These are phyloP conservation scores for Aureobasidium sp. DNA, from an alignment of 2,329 filamentous ascomycete species.

Conservation along the genomic window DNA sequence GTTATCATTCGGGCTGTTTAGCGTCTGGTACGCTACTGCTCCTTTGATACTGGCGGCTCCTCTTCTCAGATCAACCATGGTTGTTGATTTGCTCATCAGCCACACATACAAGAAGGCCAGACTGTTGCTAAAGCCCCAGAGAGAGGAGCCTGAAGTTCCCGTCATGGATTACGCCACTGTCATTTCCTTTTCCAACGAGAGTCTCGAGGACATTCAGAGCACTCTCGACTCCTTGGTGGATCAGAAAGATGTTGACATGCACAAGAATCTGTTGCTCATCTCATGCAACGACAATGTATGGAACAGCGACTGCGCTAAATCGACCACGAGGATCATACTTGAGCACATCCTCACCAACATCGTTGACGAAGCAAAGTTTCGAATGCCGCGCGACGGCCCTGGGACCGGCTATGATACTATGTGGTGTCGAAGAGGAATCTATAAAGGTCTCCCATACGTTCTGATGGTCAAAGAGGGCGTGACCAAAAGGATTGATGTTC, in stretches of 20 bases:
- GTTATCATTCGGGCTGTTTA: not conserved
- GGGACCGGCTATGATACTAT: constrained; percentile 25
- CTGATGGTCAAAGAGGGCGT: constrained; percentile 46
- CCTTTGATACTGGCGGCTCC: not conserved
- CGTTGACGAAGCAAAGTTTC: constrained; percentile 26
- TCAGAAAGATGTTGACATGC: constrained; percentile 38
- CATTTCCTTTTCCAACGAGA: constrained; percentile 47
- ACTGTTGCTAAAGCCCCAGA: constrained; percentile 32
- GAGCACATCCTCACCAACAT: constrained; percentile 38
- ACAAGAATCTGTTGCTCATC: constrained; percentile 41
- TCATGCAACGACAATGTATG: constrained; percentile 44
- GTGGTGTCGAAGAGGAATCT: constrained; percentile 38
- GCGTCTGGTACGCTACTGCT: constrained; percentile 9
- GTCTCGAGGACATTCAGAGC: constrained; percentile 36
- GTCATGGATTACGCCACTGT: constrained; percentile 34
- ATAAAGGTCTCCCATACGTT: constrained; percentile 42
- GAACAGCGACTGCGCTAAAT: constrained; percentile 43
- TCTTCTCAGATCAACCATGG: constrained; percentile 41
- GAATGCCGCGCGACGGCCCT: not conserved
- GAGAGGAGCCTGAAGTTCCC: constrained; percentile 32
- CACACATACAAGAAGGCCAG: constrained; percentile 20
- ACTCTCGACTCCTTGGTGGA: constrained; percentile 43
- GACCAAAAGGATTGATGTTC: constrained; percentile 45
- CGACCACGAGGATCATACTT: constrained; percentile 42
- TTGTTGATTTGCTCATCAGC: constrained; percentile 32